Evolutionary conservation across 495 filamentous ascomycete species (phyloP).

Genomic region (Bathelium albidoporum): DNA sequence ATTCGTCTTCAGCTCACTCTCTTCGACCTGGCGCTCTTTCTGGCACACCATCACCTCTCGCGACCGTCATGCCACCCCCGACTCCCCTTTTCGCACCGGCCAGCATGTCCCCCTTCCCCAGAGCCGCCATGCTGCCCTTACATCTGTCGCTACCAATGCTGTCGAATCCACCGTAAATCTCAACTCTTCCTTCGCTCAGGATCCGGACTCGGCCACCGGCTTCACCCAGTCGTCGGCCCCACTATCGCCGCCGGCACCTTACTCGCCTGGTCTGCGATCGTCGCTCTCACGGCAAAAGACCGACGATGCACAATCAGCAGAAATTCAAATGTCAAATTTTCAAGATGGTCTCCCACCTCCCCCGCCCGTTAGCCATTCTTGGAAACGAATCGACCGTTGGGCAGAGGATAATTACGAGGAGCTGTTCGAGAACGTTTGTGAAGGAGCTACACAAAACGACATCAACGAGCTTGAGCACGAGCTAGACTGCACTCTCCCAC

Average conservation of each 20-base stretch:
- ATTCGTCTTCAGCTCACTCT: slow-evolving; percentile 28
- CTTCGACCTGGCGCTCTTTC: slow-evolving; percentile 61
- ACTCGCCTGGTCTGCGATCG: slow-evolving; percentile 85
- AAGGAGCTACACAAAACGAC: slow-evolving; percentile 86
- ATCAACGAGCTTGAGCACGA: slow-evolving; percentile 95
- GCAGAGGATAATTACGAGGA: slow-evolving; percentile 90
- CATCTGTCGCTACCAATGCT: slow-evolving; percentile 48
- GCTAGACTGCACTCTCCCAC: slow-evolving; percentile 84
- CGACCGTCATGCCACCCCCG: slow-evolving; percentile 37
- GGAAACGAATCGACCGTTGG: slow-evolving; percentile 90
- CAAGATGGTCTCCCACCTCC: slow-evolving; percentile 81
- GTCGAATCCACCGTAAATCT: slow-evolving; percentile 43
- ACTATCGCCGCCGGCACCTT: slow-evolving; percentile 55
- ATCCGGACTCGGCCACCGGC: slow-evolving; percentile 36
- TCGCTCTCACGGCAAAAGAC: slow-evolving; percentile 52
- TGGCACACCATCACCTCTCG: slow-evolving; percentile 88
- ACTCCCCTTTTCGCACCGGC: slow-evolving; percentile 35
- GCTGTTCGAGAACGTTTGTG: slow-evolving; percentile 83
- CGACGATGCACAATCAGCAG: slow-evolving; percentile 55
- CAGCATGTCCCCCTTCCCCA: slow-evolving; percentile 29
- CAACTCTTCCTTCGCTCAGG: slow-evolving; percentile 60
- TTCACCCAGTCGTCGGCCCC: slow-evolving; percentile 50
- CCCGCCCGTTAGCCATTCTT: slow-evolving; percentile 78
- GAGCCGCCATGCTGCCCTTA: slow-evolving; percentile 31
- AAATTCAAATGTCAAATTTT: slow-evolving; percentile 97